phyloP scores from a whole-genome alignment of 495 filamentous ascomycete species.

The Aspergillus biplanus region DNA sequence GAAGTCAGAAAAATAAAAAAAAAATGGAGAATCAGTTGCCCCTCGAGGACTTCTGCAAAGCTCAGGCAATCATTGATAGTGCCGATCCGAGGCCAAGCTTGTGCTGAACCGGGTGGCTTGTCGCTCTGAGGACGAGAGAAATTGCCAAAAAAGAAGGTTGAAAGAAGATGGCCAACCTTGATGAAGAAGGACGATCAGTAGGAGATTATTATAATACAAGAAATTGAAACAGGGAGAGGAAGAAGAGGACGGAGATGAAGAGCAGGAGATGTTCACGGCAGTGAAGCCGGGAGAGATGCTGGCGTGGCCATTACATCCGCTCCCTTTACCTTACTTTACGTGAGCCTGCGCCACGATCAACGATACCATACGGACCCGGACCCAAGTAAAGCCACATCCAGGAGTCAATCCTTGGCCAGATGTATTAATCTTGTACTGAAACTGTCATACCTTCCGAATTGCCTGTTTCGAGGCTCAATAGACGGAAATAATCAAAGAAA shows the following conservation, averaged over 20 bases:
- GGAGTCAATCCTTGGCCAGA: not conserved
- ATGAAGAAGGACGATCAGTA: not conserved
- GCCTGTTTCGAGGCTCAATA: slow-evolving; percentile 18
- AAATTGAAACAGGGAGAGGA: slow-evolving; percentile 27
- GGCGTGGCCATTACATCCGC: slow-evolving; percentile 29
- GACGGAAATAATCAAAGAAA: not conserved
- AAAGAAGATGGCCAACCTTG: not conserved
- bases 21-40: slow-evolving; percentile 5
- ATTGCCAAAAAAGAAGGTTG: not conserved
- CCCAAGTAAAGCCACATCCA: not conserved
- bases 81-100: slow-evolving; percentile 32
- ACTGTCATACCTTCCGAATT: slow-evolving; percentile 5
- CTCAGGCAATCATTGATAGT: slow-evolving; percentile 27
- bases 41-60: slow-evolving; percentile 8
- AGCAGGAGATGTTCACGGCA: slow-evolving; percentile 27
- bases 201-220: not conserved
- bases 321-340: not conserved
- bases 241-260: slow-evolving; percentile 37
- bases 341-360: not conserved
- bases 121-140: not conserved
- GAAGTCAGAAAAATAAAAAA: slow-evolving; percentile 30
- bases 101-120: not conserved
- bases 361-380: slow-evolving; percentile 1
- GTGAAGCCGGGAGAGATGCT: slow-evolving; percentile 14
- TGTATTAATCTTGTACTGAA: slow-evolving; percentile 12